phyloP scores from a whole-genome alignment of 2,329 filamentous ascomycete species.

The Trichoderma simmonsii region DNA sequence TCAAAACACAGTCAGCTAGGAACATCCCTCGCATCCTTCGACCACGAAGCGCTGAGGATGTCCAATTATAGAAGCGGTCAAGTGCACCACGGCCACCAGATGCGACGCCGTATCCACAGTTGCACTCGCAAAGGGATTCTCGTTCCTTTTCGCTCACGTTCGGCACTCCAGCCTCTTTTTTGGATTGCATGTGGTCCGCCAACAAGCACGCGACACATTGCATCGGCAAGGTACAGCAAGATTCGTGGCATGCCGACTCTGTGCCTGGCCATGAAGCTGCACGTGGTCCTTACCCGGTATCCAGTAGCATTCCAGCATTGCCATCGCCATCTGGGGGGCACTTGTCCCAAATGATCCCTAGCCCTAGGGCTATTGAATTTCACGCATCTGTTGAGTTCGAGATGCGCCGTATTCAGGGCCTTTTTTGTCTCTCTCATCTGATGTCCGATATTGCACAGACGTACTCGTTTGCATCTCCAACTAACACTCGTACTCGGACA shows the following conservation, averaged over 20 bases:
- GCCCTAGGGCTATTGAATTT: background rate
- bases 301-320: background rate
- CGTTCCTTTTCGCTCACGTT: background rate
- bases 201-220: conserved; percentile 6
- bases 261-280: conserved; percentile 6
- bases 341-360: background rate
- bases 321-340: background rate
- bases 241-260: background rate
- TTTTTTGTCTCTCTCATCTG: background rate
- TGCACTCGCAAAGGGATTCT: background rate
- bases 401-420: background rate
- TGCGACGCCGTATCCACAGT: background rate
- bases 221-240: background rate
- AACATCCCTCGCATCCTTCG: background rate
- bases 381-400: background rate
- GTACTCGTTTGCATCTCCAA: background rate
- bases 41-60: background rate
- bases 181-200: background rate
- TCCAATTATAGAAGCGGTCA: background rate
- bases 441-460: background rate
- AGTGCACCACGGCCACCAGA: background rate
- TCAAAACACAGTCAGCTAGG: background rate
- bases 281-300: conserved; percentile 10
- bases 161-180: background rate
- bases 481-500: conserved; percentile 6